Evolutionary conservation across 75 land plant species (phyloP), one percentile per base, ranked within the genome.

Genomic region (Cunninghamia lanceolata): DNA sequence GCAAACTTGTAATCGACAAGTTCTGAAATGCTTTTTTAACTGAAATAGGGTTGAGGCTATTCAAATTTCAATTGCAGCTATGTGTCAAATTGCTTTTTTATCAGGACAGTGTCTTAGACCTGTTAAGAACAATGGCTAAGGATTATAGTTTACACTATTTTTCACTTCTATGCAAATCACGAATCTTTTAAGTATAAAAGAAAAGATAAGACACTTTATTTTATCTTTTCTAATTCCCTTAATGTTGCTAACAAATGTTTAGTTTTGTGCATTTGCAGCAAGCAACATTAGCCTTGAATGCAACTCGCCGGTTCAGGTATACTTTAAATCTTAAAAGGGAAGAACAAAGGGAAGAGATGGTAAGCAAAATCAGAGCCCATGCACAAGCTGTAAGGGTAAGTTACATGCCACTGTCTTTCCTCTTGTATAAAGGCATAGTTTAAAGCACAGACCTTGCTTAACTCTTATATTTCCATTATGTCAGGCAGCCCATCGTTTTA

Each of bases 261-360:
- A 10, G 17, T 46, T 28, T 10, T 86, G 76, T 43, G 68, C 32
- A 30, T 82, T 38, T 87, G 32, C 86, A 94, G 96, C 92, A 93
- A 94, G 96, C 95, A 35, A 92, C 94, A 28, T 93, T 97, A 47
- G 99, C 92, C 81, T 87, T 97, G 17, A 97, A 97, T 92, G 99
- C 99, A 78, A 89, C 99, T 66, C 94, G 99, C 21, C 89, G 99
- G 54, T 97, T 97, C 86, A 92, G 99, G 32, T 96, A 97, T 84
- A 95, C 96, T 63, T 85, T 95, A 84, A 93, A 97, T 88, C 80
- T 96, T 68, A 94, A 88, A 76, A 94, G 86, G 86, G 94, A 89
- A 53, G 91, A 91, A 82, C 92, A 90, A 56, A 89, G 83, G 56
- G 94, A 92, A 85, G 54, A 89, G 63, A 78, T 70, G 14, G 88